phyloP scores from a whole-genome alignment of 2,329 filamentous ascomycete genomes.

The Dactylellina drechsleri region DNA sequence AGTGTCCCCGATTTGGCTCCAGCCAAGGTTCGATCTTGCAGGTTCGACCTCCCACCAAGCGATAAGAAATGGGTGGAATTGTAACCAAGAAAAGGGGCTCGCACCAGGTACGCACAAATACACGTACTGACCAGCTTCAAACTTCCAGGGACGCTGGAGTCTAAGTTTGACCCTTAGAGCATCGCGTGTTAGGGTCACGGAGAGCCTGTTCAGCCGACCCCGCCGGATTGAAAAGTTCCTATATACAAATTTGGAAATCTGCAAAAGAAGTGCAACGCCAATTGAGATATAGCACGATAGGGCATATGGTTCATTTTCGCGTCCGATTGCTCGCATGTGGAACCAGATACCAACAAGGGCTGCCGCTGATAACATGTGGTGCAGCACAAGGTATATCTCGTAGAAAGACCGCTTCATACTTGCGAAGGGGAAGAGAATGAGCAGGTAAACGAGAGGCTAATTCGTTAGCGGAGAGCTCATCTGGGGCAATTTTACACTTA shows the following conservation, averaged over 20 bases:
- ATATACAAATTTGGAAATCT: neutral
- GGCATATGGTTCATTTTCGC: neutral
- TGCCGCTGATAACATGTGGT: neutral
- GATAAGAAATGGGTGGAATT: constrained; percentile 47
- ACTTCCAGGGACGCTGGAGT: constrained; percentile 24
- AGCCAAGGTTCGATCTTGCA: no score
- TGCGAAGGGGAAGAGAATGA: neutral
- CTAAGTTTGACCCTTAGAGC: constrained; percentile 34
- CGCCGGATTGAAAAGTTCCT: neutral
- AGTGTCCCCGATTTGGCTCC: no score
- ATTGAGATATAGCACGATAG: neutral
- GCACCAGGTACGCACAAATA: constrained; percentile 48
- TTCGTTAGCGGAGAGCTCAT: neutral
- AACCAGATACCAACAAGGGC: neutral
- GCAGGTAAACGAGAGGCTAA: neutral
- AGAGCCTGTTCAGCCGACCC: neutral
- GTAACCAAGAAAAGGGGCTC: constrained; percentile 22
- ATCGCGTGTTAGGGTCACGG: constrained; percentile 6
- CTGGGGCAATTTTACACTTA: neutral
- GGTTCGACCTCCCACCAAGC: no score
- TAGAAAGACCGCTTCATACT: neutral
- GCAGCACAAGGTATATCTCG: neutral
- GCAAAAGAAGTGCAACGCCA: neutral
- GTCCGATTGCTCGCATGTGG: neutral
- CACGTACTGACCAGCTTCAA: constrained; percentile 36